phyloP scores from a whole-genome alignment of 495 filamentous ascomycete genomes.

The Penicillium paradoxum region DNA sequence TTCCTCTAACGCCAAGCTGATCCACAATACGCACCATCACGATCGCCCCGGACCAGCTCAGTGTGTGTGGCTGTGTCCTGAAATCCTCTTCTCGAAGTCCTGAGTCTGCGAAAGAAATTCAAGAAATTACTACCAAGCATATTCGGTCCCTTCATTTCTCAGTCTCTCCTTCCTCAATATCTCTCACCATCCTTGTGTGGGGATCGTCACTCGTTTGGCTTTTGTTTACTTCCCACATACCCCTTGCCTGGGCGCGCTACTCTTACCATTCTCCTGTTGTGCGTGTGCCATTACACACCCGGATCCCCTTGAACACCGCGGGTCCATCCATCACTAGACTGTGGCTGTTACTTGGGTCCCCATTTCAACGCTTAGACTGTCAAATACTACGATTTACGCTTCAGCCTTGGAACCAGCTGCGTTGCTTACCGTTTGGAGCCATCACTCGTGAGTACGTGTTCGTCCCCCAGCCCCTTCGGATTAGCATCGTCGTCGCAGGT shows the following conservation, averaged over 20 bases:
- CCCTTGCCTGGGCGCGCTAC: slow-evolving; percentile 3
- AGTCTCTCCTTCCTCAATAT: background rate
- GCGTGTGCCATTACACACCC: background rate
- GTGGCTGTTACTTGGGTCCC: slow-evolving; percentile 1
- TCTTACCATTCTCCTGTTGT: background rate
- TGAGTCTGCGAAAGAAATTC: background rate
- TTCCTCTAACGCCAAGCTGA: background rate
- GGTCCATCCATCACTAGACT: background rate
- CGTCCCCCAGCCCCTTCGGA: background rate
- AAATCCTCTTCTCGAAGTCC: background rate
- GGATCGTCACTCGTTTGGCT: background rate
- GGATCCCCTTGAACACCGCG: background rate
- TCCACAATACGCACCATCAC: background rate
- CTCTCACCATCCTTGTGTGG: background rate
- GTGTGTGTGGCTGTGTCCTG: slow-evolving; percentile 2
- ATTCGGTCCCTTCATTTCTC: slow-evolving; percentile 4
- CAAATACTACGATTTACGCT: background rate
- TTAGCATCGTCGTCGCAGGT: background rate
- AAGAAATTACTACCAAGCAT: background rate
- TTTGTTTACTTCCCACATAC: background rate
- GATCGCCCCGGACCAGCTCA: slow-evolving; percentile 1
- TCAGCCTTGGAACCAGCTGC: background rate
- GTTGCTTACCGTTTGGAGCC: background rate
- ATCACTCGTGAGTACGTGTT: background rate
- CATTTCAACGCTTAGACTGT: background rate